These are phyloP conservation scores for Beta corolliflora DNA, from an alignment of 179 eudicot genomes.

Conservation along the genomic window DNA sequence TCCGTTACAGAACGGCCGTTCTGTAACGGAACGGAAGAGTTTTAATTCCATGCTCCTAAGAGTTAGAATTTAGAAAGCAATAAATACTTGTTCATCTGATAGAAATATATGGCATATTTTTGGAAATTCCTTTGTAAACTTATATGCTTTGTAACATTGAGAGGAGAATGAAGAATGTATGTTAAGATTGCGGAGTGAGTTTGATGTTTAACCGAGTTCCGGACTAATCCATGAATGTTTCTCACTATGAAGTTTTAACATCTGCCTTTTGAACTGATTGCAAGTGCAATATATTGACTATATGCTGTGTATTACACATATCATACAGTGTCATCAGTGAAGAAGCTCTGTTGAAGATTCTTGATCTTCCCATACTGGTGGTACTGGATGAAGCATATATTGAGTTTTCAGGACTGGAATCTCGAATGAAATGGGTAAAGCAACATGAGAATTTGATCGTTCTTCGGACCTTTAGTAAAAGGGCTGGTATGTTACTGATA, in stretches of 20 bases:
- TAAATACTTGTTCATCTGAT: not conserved
- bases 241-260: not conserved
- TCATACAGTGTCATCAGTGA: constrained; percentile 79
- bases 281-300: constrained; percentile 12
- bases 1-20: too few species aligned
- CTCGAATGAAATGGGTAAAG: constrained; percentile 96
- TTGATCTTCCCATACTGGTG: constrained; percentile 77
- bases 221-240: not conserved
- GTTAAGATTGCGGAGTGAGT: not conserved
- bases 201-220: not conserved
- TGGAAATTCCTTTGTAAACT: not conserved
- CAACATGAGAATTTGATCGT: constrained; percentile 87
- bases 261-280: not conserved
- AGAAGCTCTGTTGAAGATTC: constrained; percentile 72
- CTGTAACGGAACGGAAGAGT: too few species aligned
- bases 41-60: too few species aligned
- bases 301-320: not conserved
- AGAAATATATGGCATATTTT: not conserved
- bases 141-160: not conserved
- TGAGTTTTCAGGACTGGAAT: constrained; percentile 82
- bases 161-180: not conserved
- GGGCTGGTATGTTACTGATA: constrained; percentile 69
- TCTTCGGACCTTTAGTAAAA: constrained; percentile 94
- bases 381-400: constrained; percentile 95
- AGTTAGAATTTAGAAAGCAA: not conserved